Percentiles rank a stretch among this genome's conserved stretches.
These are phyloP conservation scores for Mortierella sp. DNA, from an alignment of 371 early-diverging fungal genomes.

Conservation along the genomic window DNA sequence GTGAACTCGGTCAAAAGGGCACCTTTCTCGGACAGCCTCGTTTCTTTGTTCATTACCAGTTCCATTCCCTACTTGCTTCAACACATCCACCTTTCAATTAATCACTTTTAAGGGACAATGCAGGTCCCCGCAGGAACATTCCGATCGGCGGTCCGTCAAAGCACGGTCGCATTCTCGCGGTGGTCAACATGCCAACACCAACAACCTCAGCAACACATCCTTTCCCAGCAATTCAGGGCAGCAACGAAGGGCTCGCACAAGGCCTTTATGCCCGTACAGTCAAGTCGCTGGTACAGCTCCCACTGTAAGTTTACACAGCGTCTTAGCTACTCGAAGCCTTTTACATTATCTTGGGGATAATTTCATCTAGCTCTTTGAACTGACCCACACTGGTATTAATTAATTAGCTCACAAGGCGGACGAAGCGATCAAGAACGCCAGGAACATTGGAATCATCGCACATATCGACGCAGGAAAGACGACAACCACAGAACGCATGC, in stretches of 20 bases:
- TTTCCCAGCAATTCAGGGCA: background rate
- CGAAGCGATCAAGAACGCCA: constrained; percentile 73
- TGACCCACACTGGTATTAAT: background rate
- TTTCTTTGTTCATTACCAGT: background rate
- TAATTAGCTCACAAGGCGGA: constrained; percentile 58
- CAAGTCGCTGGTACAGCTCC: constrained; percentile 49
- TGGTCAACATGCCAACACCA: constrained; percentile 10
- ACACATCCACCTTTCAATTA: background rate
- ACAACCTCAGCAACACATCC: background rate
- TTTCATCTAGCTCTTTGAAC: background rate
- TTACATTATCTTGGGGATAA: too few species aligned
- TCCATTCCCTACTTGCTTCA: background rate
- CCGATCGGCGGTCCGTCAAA: background rate
- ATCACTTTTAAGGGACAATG: background rate
- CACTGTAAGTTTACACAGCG: constrained; percentile 30
- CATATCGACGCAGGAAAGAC: constrained; percentile 99
- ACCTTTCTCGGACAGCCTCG: background rate
- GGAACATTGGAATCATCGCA: constrained; percentile 97
- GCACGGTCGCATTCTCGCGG: constrained; percentile 1
- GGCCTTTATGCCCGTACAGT: constrained; percentile 24
- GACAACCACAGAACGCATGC: constrained; percentile 97
- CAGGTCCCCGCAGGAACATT: constrained; percentile 12
- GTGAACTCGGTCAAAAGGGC: background rate
- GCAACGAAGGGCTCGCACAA: background rate
- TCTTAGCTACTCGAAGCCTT: too few species aligned